Evolutionary conservation across 768 basidiomycete species (phyloP), one percentile per base, ranked within the genome.

Genomic region (Gyrodon lividus): DNA sequence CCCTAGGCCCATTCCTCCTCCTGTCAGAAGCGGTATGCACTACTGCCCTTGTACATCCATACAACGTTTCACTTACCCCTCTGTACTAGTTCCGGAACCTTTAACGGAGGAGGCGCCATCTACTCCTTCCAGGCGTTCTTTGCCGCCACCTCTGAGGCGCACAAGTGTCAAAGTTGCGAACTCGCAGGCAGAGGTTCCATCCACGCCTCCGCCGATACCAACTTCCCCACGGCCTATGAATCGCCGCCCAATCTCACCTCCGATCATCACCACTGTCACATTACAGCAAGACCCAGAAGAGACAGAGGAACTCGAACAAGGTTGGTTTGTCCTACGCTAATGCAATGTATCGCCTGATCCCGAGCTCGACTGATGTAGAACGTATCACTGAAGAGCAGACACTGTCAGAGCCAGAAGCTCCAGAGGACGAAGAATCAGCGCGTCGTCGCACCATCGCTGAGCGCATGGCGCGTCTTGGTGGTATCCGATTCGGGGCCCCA

Each of bases 381-480:
- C 34, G 26, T 2, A 38, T 48, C 26, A 34, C 48, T 17, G 28
- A 20, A 24, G 63, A 62, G 7, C 57, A 59, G n/a, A 64, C 61
- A 9, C 6, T 24, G 14, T 42, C 31, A 1, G 53, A 38, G 19
- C 57, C 57, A 2, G 53, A 57, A 4, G 53, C 56, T 6, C 61
- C 57, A n/a, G 74, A 75, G 51, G 76, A 79, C 45, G 72, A 72
- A 1, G 80, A 80, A 50, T 77, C 81, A 20, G 70, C 68, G 2
- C 76, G 85, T 43, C 79, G 84, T 20, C 77, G 76, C 26, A 88
- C 88, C 2, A 89, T 97, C 33, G 92, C 93, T 1, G 92, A 96
- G 51, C 80, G 94, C n/a, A 95, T 97, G 93, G 93, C 93, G 1
- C 91, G 84, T 61, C 75, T 97, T 0, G 92, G 94, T 14, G 91